Base-by-base conservation (phyloP, 805 yeast genomes). In the Starmerella apicola region DNA sequence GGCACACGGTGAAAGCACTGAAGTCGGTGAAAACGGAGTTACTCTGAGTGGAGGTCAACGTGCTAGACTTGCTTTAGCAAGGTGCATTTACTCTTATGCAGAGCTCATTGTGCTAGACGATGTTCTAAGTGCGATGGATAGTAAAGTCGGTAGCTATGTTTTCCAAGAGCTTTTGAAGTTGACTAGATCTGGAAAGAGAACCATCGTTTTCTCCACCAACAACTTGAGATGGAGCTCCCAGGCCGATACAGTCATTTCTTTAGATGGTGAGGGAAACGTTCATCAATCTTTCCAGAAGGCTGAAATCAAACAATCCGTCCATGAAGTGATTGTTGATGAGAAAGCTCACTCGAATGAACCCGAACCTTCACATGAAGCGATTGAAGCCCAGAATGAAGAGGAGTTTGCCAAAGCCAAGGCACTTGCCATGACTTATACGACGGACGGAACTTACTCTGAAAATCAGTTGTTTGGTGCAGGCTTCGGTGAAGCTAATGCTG, bases 1-100 rank as follows among this genome's bases (percentile, higher is more conserved):
- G 13, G 17, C 36, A 10, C 22, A 35, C 13, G 39, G 49, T 3
- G 52, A 49, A 21, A 24, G 21, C n/a, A 45, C 48, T 9, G 93
- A 83, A 58, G 78, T 83, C 50, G 94, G 94, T 45, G 94, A 83
- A 55, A 68, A 84, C 49, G 94, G 94, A 52, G 78, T 83, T 37
- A 83, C 88, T 0, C 61, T 83, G 31, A 80, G 91, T 8, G 94
- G 94, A 38, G 94, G 94, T 34, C 94, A 83, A 56, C 82, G 82
- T 62, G 88, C 93, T 0, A 70, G 94, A 56, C 75, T 82, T 44
- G 76, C 74, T 51, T 64, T 82, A 39, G 94, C 94, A 1, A 68
- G 94, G 51, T 80, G 91, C 1, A 80, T 79, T 1, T 82, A 83
- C 51, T 70, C 74, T 15, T 66, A 71, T 32, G 64, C 69, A 16